Conservation (phyloP, 139 green algal species). For the Eudorina sp. region DNA sequence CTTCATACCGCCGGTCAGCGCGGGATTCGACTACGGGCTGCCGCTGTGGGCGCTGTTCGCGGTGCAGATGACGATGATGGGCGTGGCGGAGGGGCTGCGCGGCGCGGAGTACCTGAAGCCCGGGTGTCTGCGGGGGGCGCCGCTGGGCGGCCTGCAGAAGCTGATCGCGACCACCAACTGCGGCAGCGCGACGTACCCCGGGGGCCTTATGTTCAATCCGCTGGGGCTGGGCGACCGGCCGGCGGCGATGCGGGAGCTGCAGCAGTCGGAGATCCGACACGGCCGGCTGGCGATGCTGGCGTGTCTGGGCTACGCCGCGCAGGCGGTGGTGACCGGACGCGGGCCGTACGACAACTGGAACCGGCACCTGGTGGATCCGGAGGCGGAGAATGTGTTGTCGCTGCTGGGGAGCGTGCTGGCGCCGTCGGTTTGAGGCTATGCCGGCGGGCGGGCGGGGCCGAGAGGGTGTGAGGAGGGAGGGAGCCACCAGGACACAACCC, state of each 20-base stretch:
- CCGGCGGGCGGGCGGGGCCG: background rate
- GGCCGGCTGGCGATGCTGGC: constrained; percentile 70
- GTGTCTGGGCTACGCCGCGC: constrained; percentile 61
- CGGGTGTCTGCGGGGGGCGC: constrained; percentile 53
- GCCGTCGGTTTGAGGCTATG: too few relatives aligned
- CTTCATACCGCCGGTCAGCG: constrained; percentile 66
- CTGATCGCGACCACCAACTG: constrained; percentile 55
- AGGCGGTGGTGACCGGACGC: constrained; percentile 47
- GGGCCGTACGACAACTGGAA: constrained; percentile 50
- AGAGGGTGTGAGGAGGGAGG: too few relatives aligned
- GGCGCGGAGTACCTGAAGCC: constrained; percentile 69
- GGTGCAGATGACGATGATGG: constrained; percentile 68
- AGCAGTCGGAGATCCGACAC: constrained; percentile 68
- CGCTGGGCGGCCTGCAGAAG: constrained; percentile 67
- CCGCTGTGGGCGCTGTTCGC: constrained; percentile 66
- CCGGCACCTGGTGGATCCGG: constrained; percentile 38
- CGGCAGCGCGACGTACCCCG: constrained; percentile 75
- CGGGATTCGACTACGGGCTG: constrained; percentile 67
- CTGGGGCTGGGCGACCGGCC: constrained; percentile 46
- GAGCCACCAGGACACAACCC: too few relatives aligned
- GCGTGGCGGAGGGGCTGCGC: constrained; percentile 71
- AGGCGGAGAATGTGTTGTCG: constrained; percentile 21
- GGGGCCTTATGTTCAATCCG: constrained; percentile 81
- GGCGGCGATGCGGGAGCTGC: constrained; percentile 44
- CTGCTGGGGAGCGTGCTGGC: background rate